These are phyloP conservation scores for Arabidopsis suecica DNA, from an alignment of 345 rosid genomes.

Conservation along the genomic window DNA sequence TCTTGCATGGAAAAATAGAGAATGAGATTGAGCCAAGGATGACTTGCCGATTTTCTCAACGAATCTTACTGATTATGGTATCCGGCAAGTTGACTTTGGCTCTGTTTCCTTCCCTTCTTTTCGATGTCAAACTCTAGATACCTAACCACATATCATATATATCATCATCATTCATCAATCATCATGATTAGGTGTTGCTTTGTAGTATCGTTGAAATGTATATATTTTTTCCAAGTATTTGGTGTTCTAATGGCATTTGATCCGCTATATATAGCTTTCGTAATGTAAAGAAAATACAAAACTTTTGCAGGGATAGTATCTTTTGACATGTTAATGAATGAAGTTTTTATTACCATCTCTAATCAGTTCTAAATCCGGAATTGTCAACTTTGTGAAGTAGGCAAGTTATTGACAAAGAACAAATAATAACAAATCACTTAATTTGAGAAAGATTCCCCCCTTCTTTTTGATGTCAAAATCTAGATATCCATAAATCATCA, in stretches of 20 bases:
- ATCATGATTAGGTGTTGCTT: not conserved
- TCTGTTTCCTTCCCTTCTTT: constrained; percentile 44
- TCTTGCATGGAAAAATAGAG: constrained; percentile 41
- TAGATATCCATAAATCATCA: not conserved
- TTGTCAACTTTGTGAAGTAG: not conserved
- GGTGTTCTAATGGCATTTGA: too few species aligned
- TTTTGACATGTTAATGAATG: not conserved
- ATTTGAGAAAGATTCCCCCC: constrained; percentile 13
- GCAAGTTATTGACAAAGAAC: not conserved
- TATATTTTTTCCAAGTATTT: too few species aligned
- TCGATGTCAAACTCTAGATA: constrained; percentile 32
- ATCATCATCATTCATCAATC: not conserved
- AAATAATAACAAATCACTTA: not conserved
- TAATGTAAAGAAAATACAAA: not conserved
- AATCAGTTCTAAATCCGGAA: not conserved
- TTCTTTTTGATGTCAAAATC: constrained; percentile 40
- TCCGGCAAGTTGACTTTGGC: constrained; percentile 45
- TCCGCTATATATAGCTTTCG: not conserved
- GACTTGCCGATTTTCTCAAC: constrained; percentile 41
- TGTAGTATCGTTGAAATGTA: not conserved
- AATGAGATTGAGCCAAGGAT: constrained; percentile 47
- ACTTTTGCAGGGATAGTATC: not conserved
- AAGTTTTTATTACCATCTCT: not conserved
- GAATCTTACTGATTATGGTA: not conserved
- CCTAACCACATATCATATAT: not conserved